Conservation (phyloP, 2,329 filamentous ascomycete genomes). For the Exophiala aquamarina region DNA sequence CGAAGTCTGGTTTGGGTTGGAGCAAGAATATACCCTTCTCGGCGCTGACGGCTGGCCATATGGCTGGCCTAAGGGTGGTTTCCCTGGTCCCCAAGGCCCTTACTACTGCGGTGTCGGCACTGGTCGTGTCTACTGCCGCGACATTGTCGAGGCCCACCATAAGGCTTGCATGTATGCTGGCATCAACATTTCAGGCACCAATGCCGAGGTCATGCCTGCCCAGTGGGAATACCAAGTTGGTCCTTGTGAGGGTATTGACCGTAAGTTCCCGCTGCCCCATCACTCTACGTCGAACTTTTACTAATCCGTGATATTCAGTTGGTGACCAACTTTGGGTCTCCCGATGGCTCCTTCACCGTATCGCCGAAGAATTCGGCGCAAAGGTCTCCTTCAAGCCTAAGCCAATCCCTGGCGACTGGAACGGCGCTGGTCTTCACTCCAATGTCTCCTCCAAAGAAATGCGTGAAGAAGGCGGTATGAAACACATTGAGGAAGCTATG, state of each 20-base stretch:
- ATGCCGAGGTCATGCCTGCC: conserved; percentile 96
- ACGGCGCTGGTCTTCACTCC: conserved; percentile 89
- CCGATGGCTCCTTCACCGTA: conserved; percentile 82
- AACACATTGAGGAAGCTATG: conserved; percentile 83
- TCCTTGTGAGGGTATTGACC: conserved; percentile 80
- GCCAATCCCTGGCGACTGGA: conserved; percentile 95
- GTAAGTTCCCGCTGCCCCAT: conserved; percentile 50
- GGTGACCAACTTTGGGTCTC: conserved; percentile 97
- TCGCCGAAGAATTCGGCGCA: conserved; percentile 94
- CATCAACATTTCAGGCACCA: conserved; percentile 95
- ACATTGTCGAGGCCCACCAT: conserved; percentile 95
- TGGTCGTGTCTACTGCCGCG: conserved; percentile 95
- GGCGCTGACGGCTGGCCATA: conserved; percentile 84
- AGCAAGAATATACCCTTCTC: conserved; percentile 96
- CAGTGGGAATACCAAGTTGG: conserved; percentile 99
- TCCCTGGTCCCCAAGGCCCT: conserved; percentile 87
- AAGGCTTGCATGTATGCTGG: conserved; percentile 85
- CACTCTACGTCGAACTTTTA: conserved; percentile 9
- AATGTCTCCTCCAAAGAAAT: conserved; percentile 92
- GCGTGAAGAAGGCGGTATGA: conserved; percentile 90
- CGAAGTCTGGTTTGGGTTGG: conserved; percentile 95
- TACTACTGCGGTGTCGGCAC: conserved; percentile 99
- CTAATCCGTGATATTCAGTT: conserved; percentile 54
- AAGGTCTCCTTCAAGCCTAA: conserved; percentile 96
- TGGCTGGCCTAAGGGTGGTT: conserved; percentile 85